These are phyloP conservation scores for Dimargaris xerosporica DNA, from an alignment of 192 early-diverging fungal species.

Conservation along the genomic window DNA sequence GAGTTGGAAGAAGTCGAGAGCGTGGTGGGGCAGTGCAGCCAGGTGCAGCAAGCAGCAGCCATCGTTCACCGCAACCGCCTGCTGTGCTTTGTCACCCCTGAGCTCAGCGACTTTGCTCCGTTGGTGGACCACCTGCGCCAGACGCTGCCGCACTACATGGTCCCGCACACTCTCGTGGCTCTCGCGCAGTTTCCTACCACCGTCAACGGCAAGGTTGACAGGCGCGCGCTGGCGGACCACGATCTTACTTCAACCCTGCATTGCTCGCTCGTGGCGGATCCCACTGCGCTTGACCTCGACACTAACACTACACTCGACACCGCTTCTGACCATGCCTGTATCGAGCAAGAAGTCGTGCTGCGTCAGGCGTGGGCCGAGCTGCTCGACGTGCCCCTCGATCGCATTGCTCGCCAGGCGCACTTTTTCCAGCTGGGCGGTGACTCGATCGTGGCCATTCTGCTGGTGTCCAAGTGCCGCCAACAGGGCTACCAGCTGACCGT, in stretches of 20 bases:
- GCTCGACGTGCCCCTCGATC: neutral
- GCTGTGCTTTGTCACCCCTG: constrained; percentile 4
- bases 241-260: neutral
- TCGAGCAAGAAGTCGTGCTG: neutral
- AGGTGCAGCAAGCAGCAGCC: constrained; percentile 16
- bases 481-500: neutral
- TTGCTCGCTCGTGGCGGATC: neutral
- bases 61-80: constrained; percentile 13
- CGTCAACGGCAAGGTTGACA: constrained; percentile 2
- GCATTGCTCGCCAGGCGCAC: neutral
- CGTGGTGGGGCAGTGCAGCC: constrained; percentile 9
- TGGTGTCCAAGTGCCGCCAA: constrained; percentile 1
- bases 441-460: constrained; percentile 6
- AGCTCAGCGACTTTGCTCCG: neutral
- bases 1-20: constrained; percentile 21
- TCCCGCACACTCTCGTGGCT: neutral
- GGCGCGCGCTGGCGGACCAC: neutral
- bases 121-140: neutral
- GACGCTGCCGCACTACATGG: constrained; percentile 6
- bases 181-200: neutral
- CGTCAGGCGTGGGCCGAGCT: neutral
- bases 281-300: neutral
- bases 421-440: constrained; percentile 12
- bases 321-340: neutral
- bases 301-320: neutral